Base-by-base conservation (phyloP, 2,329 filamentous ascomycete species). In the Clarireedia paspali region DNA sequence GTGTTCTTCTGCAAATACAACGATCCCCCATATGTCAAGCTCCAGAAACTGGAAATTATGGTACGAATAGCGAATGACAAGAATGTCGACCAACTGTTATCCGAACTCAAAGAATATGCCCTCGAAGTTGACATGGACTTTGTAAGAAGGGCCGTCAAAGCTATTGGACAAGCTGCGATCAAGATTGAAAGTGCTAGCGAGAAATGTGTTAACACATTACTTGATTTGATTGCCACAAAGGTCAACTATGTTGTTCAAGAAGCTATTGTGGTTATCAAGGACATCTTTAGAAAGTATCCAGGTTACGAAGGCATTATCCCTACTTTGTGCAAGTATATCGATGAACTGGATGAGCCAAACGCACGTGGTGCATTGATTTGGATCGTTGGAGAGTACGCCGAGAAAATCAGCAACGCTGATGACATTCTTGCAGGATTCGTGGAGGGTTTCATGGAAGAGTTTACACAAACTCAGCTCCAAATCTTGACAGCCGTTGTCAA, bases 1-100 rank as follows among this genome's bases (percentile, higher is more conserved):
- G 94, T 99, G 7, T 99, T 99, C 76, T 99, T 99, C 76, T 99
- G 94, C 85, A 99, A 99, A 75, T 99, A 99, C 76, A 97, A 97
- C 70, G 94, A 99, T 65, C 92, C 94, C 1, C 91, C 91, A 23
- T 99, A 99, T 70, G 85, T 99, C 66, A 99, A 99, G 73, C 84
- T 99, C 58, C 88, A 96, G 70, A 99, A 99, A 70, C 82, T 99
- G 50, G 94, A 99, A 70, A 97, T 97, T 61, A 97, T 99, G 94
- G 92, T 99, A 48, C 86, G 94, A 71, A 97, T 99, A 84, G 90
- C 92, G 59, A 97, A 96, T 73, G 91, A 96, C 64, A 88, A 87
- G 69, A 99, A 97, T 69, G 92, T 92, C 58, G 94, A 99, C 68
- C 94, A 97, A 69, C 78, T 99, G 26, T 77, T 99, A 15, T 88